A percentile compares a stretch with the other conserved stretches of the same genome.
phyloP scores from a whole-genome alignment of 2,329 filamentous ascomycete genomes.

The Zalaria sp. region DNA sequence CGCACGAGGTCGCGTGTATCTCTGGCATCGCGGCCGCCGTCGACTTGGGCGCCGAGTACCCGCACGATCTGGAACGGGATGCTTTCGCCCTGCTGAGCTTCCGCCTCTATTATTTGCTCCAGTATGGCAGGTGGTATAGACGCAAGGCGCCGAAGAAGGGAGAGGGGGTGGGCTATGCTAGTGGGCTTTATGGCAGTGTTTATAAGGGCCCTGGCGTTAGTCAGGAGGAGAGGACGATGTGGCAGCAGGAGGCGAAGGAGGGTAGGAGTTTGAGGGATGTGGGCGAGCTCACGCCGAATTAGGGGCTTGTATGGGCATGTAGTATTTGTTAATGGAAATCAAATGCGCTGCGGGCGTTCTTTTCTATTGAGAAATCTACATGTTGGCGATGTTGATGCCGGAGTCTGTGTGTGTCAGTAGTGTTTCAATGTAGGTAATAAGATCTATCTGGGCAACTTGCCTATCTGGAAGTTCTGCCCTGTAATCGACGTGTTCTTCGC shows the following conservation, averaged over 20 bases:
- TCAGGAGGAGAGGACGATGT: constrained; percentile 37
- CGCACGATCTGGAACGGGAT: constrained; percentile 47
- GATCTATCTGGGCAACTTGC: constrained; percentile 36
- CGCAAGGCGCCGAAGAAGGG: constrained; percentile 25
- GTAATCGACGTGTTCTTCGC: constrained; percentile 40
- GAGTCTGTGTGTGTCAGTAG: constrained; percentile 17
- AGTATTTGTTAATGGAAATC: no score
- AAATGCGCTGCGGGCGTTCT: no score
- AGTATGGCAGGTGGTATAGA: constrained; percentile 48
- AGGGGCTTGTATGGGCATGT: no score
- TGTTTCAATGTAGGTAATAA: constrained; percentile 33
- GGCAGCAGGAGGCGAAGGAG: constrained; percentile 32
- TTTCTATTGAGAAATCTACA: neutral
- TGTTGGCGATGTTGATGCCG: constrained; percentile 4
- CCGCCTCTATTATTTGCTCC: constrained; percentile 45
- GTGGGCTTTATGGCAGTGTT: constrained; percentile 43
- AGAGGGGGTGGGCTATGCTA: constrained; percentile 41
- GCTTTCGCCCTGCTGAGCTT: constrained; percentile 47
- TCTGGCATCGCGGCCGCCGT: constrained; percentile 59
- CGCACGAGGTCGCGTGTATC: constrained; percentile 57
- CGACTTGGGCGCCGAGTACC: constrained; percentile 50
- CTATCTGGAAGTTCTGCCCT: constrained; percentile 30
- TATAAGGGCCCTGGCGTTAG: constrained; percentile 45
- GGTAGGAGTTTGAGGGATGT: constrained; percentile 16
- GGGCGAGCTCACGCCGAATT: no score